Evolutionary conservation across 2,329 filamentous ascomycete species (phyloP).

Genomic region (Ascosphaera aggregata): DNA sequence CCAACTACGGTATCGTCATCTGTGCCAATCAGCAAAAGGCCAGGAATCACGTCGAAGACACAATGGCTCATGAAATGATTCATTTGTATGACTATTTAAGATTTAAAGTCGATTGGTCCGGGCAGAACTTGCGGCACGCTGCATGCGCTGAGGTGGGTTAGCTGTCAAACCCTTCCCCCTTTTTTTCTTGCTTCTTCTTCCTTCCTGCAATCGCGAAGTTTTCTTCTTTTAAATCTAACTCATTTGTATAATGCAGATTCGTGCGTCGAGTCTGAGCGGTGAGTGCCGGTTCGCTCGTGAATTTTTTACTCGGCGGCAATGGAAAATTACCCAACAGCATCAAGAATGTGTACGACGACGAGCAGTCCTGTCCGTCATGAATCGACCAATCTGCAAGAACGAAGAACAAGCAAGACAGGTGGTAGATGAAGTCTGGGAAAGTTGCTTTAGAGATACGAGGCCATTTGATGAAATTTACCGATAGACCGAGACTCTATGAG

Average conservation of each 20-base stretch:
- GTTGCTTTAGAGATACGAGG: conserved; percentile 79
- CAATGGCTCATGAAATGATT: conserved; percentile 90
- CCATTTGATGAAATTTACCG: conserved; percentile 96
- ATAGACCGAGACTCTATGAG: conserved; percentile 10
- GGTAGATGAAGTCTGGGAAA: conserved; percentile 97
- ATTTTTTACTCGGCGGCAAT: conserved; percentile 64
- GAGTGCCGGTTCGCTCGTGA: conserved; percentile 84
- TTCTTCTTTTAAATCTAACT: no score
- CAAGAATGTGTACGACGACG: conserved; percentile 73
- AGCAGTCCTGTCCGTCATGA: conserved; percentile 57
- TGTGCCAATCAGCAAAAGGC: conserved; percentile 81
- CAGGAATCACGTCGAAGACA: conserved; percentile 70
- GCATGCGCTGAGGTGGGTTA: conserved; percentile 67
- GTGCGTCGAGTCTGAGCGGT: conserved; percentile 75
- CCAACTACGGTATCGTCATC: conserved; percentile 66
- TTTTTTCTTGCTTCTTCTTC: conserved; percentile 1
- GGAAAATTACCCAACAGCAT: conserved; percentile 75
- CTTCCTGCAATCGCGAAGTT: conserved; percentile 1
- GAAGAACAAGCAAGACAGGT: conserved; percentile 67
- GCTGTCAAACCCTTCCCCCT: conserved; percentile 2
- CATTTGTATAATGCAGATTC: conserved; percentile 35
- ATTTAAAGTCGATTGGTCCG: conserved; percentile 72
- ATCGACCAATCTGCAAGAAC: conserved; percentile 58
- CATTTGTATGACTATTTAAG: conserved; percentile 86
- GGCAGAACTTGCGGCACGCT: conserved; percentile 63